Conservation (phyloP, 1,284 basidiomycete genomes). For the Pholiota adiposa region DNA sequence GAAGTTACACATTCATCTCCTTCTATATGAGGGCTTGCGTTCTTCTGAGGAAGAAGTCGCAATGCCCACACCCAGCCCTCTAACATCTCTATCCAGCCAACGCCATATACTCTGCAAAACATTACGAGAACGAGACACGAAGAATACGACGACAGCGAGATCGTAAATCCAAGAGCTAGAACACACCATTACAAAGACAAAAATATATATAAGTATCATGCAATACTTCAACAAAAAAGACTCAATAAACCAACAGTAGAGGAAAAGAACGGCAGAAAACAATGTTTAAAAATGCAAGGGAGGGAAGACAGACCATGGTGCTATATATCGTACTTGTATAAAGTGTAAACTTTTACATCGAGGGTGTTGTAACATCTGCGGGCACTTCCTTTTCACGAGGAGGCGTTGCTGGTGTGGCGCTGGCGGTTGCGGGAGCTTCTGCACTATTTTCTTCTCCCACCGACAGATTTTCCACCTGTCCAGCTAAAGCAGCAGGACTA, state of each 20-base stretch:
- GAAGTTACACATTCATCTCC: neutral
- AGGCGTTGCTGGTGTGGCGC: conserved; percentile 7
- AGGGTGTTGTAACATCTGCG: conserved; percentile 14
- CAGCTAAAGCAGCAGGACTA: conserved; percentile 35
- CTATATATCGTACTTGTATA: conserved; percentile 19
- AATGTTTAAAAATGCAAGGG: conserved; percentile 10
- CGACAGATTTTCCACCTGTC: conserved; percentile 38
- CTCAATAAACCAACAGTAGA: conserved; percentile 10
- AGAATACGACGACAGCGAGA: conserved; percentile 15
- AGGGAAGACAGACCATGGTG: conserved; percentile 5
- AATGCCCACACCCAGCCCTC: neutral
- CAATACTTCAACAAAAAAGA: conserved; percentile 21
- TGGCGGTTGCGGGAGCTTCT: conserved; percentile 9
- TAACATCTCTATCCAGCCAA: neutral
- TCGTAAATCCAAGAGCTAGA: conserved; percentile 10
- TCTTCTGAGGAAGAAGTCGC: too few relatives aligned
- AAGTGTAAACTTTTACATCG: conserved; percentile 17
- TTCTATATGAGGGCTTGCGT: neutral
- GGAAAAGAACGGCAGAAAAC: neutral
- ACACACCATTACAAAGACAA: conserved; percentile 21
- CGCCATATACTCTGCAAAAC: neutral
- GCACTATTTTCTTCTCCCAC: conserved; percentile 30
- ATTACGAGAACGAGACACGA: conserved; percentile 6
- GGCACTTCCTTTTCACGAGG: conserved; percentile 7
- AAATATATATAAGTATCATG: conserved; percentile 26